Conservation (phyloP, 495 filamentous ascomycete species). For the Bacidia rubella region DNA sequence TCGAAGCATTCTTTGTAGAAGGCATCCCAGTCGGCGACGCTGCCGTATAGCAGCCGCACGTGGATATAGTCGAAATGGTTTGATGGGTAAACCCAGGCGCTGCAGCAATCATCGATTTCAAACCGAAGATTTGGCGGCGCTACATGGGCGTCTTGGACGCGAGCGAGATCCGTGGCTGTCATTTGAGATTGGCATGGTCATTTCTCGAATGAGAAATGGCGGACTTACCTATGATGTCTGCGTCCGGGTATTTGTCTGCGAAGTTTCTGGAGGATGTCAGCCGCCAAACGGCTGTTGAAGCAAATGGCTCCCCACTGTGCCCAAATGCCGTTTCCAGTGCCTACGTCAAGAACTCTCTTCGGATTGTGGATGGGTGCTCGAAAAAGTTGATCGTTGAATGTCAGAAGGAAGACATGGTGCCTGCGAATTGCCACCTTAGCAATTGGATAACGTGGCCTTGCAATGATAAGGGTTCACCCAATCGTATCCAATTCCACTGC, state of each 20-base stretch:
- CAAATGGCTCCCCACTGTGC: slow-evolving; percentile 8
- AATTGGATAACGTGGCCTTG: neutral
- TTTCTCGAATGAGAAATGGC: neutral
- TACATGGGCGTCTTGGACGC: slow-evolving; percentile 28
- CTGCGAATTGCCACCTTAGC: slow-evolving; percentile 6
- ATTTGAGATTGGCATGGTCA: neutral
- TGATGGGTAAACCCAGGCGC: slow-evolving; percentile 37
- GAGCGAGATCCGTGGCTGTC: slow-evolving; percentile 31
- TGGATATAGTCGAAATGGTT: slow-evolving; percentile 54
- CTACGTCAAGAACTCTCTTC: slow-evolving; percentile 16
- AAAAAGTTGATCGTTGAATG: slow-evolving; percentile 22
- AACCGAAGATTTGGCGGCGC: slow-evolving; percentile 39
- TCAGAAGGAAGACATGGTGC: slow-evolving; percentile 35
- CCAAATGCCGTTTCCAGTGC: slow-evolving; percentile 17
- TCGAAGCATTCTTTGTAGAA: slow-evolving; percentile 27
- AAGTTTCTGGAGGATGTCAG: slow-evolving; percentile 21
- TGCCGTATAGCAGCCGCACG: slow-evolving; percentile 41
- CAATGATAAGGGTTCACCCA: slow-evolving; percentile 13
- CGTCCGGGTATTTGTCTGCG: slow-evolving; percentile 33
- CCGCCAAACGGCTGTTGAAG: neutral
- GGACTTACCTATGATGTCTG: slow-evolving; percentile 31
- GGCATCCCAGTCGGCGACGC: slow-evolving; percentile 44
- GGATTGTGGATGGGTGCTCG: slow-evolving; percentile 16
- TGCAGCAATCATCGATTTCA: slow-evolving; percentile 40
- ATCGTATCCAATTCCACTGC: slow-evolving; percentile 22